Conservation (phyloP, 2,329 filamentous ascomycete species). For the Myriosclerotinia scirpicola region DNA sequence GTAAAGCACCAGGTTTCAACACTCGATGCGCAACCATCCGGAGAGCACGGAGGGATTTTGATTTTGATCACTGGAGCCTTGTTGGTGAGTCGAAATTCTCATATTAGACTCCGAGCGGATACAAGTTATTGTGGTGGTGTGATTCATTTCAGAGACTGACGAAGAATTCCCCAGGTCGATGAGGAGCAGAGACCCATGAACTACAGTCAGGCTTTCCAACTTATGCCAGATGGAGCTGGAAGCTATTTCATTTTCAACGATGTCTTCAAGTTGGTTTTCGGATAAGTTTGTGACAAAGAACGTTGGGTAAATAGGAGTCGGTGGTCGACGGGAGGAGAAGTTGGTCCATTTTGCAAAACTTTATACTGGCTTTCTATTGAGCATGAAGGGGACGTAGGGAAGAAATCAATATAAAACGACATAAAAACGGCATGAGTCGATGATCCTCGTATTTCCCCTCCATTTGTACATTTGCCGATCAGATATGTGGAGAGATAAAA, state of each 20-base stretch:
- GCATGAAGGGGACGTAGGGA: slow-evolving; percentile 26
- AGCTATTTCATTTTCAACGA: slow-evolving; percentile 92
- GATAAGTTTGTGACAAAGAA: slow-evolving; percentile 27
- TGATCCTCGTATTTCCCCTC: slow-evolving; percentile 12
- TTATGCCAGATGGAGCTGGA: slow-evolving; percentile 64
- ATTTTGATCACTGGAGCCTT: slow-evolving; percentile 88
- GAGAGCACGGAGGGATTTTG: slow-evolving; percentile 67
- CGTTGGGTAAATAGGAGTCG: slow-evolving; percentile 31
- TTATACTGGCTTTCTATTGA: slow-evolving; percentile 33
- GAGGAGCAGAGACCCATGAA: slow-evolving; percentile 84
- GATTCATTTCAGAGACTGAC: slow-evolving; percentile 9
- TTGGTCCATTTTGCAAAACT: slow-evolving; percentile 30
- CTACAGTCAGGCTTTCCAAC: slow-evolving; percentile 88
- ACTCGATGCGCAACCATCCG: slow-evolving; percentile 79
- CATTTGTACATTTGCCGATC: slow-evolving; percentile 9
- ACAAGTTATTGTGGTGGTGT: slow-evolving; percentile 10
- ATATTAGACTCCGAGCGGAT: slow-evolving; percentile 22
- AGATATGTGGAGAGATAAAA: slow-evolving; percentile 13
- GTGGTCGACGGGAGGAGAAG: slow-evolving; percentile 17
- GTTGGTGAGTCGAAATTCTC: slow-evolving; percentile 56
- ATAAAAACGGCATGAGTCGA: slow-evolving; percentile 14
- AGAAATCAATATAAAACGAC: slow-evolving; percentile 24
- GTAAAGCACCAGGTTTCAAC: slow-evolving; percentile 77
- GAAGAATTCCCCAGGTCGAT: slow-evolving; percentile 64
- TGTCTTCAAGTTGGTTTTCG: slow-evolving; percentile 86